Conservation (phyloP, 495 filamentous ascomycete species). For the Tetracladium setigerum region DNA sequence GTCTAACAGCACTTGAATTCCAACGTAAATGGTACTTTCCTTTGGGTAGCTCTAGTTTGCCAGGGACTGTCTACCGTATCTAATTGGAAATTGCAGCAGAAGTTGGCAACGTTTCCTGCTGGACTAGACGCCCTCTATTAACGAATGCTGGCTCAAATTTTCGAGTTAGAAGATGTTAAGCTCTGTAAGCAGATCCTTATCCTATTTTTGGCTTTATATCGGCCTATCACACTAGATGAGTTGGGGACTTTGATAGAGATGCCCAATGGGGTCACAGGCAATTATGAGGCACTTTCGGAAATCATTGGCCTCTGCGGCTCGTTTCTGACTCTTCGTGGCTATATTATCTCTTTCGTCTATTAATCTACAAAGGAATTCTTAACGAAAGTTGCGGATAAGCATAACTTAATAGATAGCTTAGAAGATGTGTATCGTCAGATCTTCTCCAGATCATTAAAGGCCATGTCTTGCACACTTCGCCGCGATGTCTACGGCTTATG, state of each 20-base stretch:
- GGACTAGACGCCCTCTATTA: constrained; percentile 25
- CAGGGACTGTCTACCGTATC: constrained; percentile 15
- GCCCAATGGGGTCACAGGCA: not conserved
- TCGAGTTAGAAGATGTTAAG: constrained; percentile 17
- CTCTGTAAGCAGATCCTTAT: constrained; percentile 20
- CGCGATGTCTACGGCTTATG: constrained; percentile 13
- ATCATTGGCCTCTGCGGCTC: constrained; percentile 21
- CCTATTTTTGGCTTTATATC: constrained; percentile 6
- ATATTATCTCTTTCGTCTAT: constrained; percentile 23
- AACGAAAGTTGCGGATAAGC: constrained; percentile 12
- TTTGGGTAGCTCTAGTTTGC: constrained; percentile 23
- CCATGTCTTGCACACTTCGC: constrained; percentile 12
- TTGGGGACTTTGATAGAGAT: constrained; percentile 3
- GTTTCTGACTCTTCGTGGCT: constrained; percentile 20
- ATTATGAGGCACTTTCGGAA: not conserved
- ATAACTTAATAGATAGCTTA: constrained; percentile 20
- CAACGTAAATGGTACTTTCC: constrained; percentile 14
- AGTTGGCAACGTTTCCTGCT: constrained; percentile 21
- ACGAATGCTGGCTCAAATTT: constrained; percentile 25
- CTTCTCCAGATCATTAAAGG: constrained; percentile 7
- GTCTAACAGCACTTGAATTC: not conserved
- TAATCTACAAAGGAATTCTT: constrained; percentile 26
- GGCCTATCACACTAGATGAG: constrained; percentile 10
- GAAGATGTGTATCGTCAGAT: constrained; percentile 5
- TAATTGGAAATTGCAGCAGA: constrained; percentile 9